Base-by-base conservation (phyloP, 306 rosid genomes). In the Trifolium subterraneum region DNA sequence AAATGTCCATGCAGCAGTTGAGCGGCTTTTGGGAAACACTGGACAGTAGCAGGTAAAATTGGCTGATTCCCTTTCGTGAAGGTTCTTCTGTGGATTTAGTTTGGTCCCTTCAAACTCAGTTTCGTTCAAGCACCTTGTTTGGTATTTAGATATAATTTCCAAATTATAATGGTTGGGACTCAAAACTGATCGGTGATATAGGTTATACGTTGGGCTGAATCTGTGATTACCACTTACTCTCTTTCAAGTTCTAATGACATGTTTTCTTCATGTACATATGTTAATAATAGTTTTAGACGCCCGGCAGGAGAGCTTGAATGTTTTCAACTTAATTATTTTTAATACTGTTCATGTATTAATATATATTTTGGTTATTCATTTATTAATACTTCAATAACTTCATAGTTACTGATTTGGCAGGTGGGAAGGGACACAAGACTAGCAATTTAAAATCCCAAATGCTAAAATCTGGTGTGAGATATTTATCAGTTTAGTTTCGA, bases 1-100 rank as follows among this genome's bases (percentile, higher is more conserved):
- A 72, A 90, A 92, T 75, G 87, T 92, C 59, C 90, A 90, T 55
- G 97, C 97, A 4, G 97, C 97, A 8, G 89, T 92, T 10, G 97
- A 90, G 82, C 90, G 89, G 47, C 90, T 90, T 64, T 83, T 92
- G 86, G 96, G 97, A 68, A 90, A 88, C 78, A 48, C 87, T 1
- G 92, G 92, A 61, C 82, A 80, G 87, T 87, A 92, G 88, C 77
- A 70, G 80, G 83, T 75, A 76, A 76, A 63, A 14, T 36, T 52
- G 70, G 76, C 77, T 75, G 76, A 39, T 59, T 79, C 66, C 56
- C 64, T 80, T 70, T 31, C 23, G 25, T 39, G 63, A 71, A 71
- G 72, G 39, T 69, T 44, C 64, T 69, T 66, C 58, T 33, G 75
- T 75, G 61, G 75, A 51, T 61, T 72, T 80, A 73, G 81, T 77